phyloP scores from a whole-genome alignment of 2,329 filamentous ascomycete species.

The Fusarium decemcellulare region DNA sequence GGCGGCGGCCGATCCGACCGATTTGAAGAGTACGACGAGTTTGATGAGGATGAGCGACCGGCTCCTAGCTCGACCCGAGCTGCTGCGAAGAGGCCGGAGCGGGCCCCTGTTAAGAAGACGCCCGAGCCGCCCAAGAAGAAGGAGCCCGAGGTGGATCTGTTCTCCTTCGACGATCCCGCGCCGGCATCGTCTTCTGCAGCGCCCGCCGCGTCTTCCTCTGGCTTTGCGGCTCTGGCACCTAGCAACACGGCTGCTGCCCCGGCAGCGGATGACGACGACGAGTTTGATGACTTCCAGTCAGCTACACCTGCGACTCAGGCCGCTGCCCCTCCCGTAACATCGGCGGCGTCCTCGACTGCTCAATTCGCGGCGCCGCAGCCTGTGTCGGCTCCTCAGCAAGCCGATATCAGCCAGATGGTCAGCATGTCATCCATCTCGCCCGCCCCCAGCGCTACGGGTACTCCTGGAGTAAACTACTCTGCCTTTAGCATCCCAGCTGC shows the following conservation, averaged over 20 bases:
- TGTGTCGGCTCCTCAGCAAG: constrained; percentile 84
- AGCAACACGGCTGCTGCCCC: constrained; percentile 37
- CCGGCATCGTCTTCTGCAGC: constrained; percentile 62
- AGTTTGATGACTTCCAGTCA: constrained; percentile 98
- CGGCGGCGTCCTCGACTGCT: constrained; percentile 67
- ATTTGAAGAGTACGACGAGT: constrained; percentile 98
- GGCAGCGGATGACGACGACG: constrained; percentile 76
- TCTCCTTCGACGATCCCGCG: constrained; percentile 88
- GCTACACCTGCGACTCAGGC: constrained; percentile 74
- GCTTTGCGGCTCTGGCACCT: constrained; percentile 61
- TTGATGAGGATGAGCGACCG: constrained; percentile 78
- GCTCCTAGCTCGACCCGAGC: constrained; percentile 63
- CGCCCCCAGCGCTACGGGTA: constrained; percentile 69
- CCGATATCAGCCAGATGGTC: constrained; percentile 84
- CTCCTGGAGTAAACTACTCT: constrained; percentile 74
- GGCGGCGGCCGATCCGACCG: constrained; percentile 73
- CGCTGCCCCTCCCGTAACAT: constrained; percentile 63
- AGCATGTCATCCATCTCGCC: constrained; percentile 87
- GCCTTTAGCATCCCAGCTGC: constrained; percentile 64
- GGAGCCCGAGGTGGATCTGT: constrained; percentile 91
- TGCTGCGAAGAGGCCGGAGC: constrained; percentile 50
- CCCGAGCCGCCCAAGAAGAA: constrained; percentile 82
- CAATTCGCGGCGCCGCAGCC: constrained; percentile 89
- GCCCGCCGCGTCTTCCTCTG: constrained; percentile 62
- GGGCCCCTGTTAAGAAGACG: constrained; percentile 56